Conservation (phyloP, 2,329 filamentous ascomycete species). For the Trichoderma sp. region DNA sequence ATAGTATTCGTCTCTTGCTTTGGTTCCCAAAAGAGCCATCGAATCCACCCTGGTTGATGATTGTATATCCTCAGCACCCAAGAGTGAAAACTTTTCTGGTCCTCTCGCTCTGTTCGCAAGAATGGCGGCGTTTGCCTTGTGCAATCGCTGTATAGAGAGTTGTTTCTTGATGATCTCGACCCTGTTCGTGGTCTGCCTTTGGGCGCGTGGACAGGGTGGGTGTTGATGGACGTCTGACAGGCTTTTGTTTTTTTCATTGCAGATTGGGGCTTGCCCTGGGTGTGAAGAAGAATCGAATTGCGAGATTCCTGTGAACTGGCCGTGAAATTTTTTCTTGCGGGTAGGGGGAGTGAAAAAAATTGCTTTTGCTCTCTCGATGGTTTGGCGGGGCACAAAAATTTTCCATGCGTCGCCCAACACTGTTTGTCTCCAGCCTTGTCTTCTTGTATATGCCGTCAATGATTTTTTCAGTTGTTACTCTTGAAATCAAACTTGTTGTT, state of each 20-base stretch:
- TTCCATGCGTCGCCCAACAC: neutral
- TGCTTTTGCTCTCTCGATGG: neutral
- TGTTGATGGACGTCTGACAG: conserved; percentile 90
- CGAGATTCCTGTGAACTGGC: neutral
- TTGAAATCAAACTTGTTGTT: neutral
- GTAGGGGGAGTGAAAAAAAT: neutral
- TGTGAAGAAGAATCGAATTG: conserved; percentile 49
- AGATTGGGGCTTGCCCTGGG: conserved; percentile 44
- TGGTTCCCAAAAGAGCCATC: conserved; percentile 90
- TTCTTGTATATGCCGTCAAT: neutral
- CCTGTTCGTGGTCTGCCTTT: conserved; percentile 68
- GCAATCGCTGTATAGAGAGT: conserved; percentile 70
- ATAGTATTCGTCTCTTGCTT: conserved; percentile 93
- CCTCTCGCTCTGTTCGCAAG: conserved; percentile 61
- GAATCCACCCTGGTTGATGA: conserved; percentile 96
- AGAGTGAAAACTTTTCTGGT: conserved; percentile 71
- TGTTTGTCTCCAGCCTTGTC: neutral
- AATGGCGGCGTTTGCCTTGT: conserved; percentile 48
- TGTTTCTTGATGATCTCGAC: conserved; percentile 85
- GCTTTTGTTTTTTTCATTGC: conserved; percentile 57
- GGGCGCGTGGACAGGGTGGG: conserved; percentile 77
- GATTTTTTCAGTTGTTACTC: neutral
- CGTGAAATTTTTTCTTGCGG: neutral
- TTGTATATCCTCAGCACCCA: conserved; percentile 77
- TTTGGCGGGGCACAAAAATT: neutral